A percentile compares a stretch with the other conserved stretches of the same genome.
Evolutionary conservation across 352 stramenopile species (phyloP).

Genomic region (Phytophthora sp.): DNA sequence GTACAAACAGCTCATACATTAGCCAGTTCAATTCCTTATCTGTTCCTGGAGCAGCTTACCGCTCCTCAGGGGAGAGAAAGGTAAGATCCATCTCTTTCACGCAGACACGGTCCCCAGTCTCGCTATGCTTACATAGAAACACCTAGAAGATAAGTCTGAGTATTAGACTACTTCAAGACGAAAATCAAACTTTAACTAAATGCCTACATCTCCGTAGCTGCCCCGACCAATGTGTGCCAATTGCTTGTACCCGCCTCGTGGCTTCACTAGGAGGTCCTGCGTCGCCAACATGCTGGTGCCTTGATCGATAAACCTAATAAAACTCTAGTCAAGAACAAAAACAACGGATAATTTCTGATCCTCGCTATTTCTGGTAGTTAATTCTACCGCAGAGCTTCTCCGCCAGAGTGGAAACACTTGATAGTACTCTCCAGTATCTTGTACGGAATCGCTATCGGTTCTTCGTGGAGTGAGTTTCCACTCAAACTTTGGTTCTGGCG

Average conservation of each 20-base stretch:
- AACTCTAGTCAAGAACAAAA: too few relatives aligned
- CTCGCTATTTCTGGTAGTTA: slow-evolving; percentile 29
- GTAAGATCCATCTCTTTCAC: slow-evolving; percentile 67
- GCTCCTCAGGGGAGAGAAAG: slow-evolving; percentile 46
- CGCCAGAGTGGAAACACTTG: slow-evolving; percentile 54
- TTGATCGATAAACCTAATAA: background rate
- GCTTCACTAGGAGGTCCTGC: slow-evolving; percentile 22
- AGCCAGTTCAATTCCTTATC: background rate
- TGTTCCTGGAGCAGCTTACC: slow-evolving; percentile 28
- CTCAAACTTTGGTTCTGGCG: slow-evolving; percentile 42
- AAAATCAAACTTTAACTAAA: background rate
- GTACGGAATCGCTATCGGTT: slow-evolving; percentile 51
- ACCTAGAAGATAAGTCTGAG: slow-evolving; percentile 42
- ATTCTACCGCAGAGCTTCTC: slow-evolving; percentile 32
- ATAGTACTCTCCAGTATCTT: slow-evolving; percentile 80
- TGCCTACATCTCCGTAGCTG: slow-evolving; percentile 59
- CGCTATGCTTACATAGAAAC: slow-evolving; percentile 46
- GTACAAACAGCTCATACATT: background rate
- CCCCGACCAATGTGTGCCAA: slow-evolving; percentile 56
- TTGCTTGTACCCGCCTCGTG: slow-evolving; percentile 33
- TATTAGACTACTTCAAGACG: too few relatives aligned
- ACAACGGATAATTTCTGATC: background rate
- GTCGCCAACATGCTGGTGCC: background rate
- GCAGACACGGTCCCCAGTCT: slow-evolving; percentile 41
- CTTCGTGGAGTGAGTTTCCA: slow-evolving; percentile 18